These are phyloP conservation scores for Gentiana macrophylla DNA, from an alignment of 257 asterid species.

Conservation along the genomic window DNA sequence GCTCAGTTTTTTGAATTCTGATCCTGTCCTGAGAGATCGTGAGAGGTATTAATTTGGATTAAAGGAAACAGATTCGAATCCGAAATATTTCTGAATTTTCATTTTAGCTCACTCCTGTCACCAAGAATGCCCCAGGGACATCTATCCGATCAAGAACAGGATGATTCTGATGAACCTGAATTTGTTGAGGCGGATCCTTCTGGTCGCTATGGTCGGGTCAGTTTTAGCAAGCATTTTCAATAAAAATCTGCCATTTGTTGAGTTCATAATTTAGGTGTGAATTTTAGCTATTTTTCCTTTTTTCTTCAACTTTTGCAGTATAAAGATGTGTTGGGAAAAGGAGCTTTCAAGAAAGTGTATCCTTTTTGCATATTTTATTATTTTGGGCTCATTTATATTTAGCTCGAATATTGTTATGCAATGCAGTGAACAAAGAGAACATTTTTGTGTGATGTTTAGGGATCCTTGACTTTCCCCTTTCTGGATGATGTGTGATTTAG, in stretches of 20 bases:
- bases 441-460: slow-evolving; percentile 2
- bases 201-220: slow-evolving; percentile 88
- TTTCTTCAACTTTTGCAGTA: slow-evolving; percentile 53
- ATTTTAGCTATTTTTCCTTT: not conserved
- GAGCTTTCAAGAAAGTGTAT: slow-evolving; percentile 98
- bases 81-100: too few species aligned
- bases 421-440: too few species aligned
- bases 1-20: not conserved
- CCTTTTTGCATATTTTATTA: slow-evolving; percentile 20
- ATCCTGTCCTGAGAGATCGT: too few species aligned
- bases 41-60: not conserved
- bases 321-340: slow-evolving; percentile 79
- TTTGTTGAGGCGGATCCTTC: slow-evolving; percentile 84
- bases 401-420: not conserved
- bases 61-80: not conserved
- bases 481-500: slow-evolving; percentile 33
- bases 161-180: slow-evolving; percentile 69
- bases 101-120: not conserved
- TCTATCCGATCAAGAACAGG: slow-evolving; percentile 56
- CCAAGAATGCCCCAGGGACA: slow-evolving; percentile 58
- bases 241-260: too few species aligned
- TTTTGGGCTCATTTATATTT: not conserved
- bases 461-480: slow-evolving; percentile 33
- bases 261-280: not conserved
- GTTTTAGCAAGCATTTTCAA: slow-evolving; percentile 10